Base-by-base conservation (phyloP, 164 flowering plant genomes). In the Euptelea pleiosperma region DNA sequence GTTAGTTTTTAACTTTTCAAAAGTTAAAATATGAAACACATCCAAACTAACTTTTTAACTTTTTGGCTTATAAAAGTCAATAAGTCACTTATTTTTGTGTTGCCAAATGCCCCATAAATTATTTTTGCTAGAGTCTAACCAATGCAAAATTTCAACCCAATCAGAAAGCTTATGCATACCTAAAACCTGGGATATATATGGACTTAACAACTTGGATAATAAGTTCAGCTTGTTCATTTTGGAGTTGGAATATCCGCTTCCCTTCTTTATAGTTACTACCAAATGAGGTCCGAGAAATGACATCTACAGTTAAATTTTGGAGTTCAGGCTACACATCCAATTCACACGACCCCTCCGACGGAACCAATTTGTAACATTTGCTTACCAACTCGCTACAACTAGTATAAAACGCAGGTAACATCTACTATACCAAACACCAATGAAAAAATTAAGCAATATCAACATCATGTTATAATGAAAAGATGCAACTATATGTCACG, bases 181-280 rank as follows among this genome's bases (percentile, higher is more conserved):
- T 57, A 2, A 8, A 44, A 18, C 51, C 61, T 1, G 61, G 61
- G 10, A 57, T 18, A 29, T 30, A 8, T 3, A 43, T 3, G 14
- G 51, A 57, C 29, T 11, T n/a, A 4, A 3, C 0, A 44, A 10
- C 28, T 11, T 33, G 29, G 3, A 30, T 33, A 7, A 26, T 4
- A 35, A 59, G 51, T 29, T 16, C 24, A 10, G 46, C 46, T 14
- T 39, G 68, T 55, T 69, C 68, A 31, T 41, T 37, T 55, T 63
- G 73, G 18, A 64, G 56, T 50, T 55, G 55, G 54, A 70, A 64
- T 3, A 70, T 57, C 18, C 28, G 36, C 10, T 40, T 42, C 12
- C 73, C 73, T 55, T 70, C 62, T 44, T 61, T 15, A 22, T 37
- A 69, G 40, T 52, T 69, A 24, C 65, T 64, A 29, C 69, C 58